phyloP scores from a whole-genome alignment of 805 yeast species.

The Yamadazyma nakazawae region DNA sequence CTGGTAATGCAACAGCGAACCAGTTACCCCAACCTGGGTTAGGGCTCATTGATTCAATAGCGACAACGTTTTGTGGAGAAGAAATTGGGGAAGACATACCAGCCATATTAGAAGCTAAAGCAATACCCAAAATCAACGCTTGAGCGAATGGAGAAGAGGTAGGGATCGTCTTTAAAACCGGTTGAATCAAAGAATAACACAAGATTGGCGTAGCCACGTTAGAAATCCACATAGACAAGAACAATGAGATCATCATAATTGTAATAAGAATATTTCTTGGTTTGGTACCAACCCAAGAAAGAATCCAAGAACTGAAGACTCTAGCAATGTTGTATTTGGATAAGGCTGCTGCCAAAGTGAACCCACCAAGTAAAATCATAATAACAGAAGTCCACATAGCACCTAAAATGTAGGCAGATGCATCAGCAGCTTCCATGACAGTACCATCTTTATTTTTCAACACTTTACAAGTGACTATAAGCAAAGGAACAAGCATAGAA shows the following conservation, averaged over 20 bases:
- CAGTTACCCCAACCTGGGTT: slow-evolving; percentile 87
- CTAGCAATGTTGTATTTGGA: slow-evolving; percentile 90
- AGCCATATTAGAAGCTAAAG: slow-evolving; percentile 87
- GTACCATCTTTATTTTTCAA: slow-evolving; percentile 42
- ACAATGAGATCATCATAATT: slow-evolving; percentile 81
- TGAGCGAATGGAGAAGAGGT: slow-evolving; percentile 74
- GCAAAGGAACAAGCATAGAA: slow-evolving; percentile 46
- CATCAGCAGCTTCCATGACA: slow-evolving; percentile 60
- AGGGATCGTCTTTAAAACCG: slow-evolving; percentile 79
- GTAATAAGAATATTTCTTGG: slow-evolving; percentile 75
- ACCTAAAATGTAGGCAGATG: slow-evolving; percentile 74
- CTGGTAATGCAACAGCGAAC: slow-evolving; percentile 87
- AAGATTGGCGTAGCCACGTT: slow-evolving; percentile 97
- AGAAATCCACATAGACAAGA: slow-evolving; percentile 92
- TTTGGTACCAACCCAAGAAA: slow-evolving; percentile 80
- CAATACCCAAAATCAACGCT: slow-evolving; percentile 86
- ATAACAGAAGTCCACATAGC: slow-evolving; percentile 96
- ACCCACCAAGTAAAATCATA: slow-evolving; percentile 87
- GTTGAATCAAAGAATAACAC: slow-evolving; percentile 88
- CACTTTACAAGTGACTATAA: slow-evolving; percentile 45
- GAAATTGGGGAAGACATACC: slow-evolving; percentile 98
- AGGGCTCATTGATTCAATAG: slow-evolving; percentile 83
- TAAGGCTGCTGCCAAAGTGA: slow-evolving; percentile 90
- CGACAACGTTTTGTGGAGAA: slow-evolving; percentile 93
- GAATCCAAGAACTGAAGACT: slow-evolving; percentile 73